Base-by-base conservation (phyloP, 805 yeast species). In the Priceomyces carsonii region DNA sequence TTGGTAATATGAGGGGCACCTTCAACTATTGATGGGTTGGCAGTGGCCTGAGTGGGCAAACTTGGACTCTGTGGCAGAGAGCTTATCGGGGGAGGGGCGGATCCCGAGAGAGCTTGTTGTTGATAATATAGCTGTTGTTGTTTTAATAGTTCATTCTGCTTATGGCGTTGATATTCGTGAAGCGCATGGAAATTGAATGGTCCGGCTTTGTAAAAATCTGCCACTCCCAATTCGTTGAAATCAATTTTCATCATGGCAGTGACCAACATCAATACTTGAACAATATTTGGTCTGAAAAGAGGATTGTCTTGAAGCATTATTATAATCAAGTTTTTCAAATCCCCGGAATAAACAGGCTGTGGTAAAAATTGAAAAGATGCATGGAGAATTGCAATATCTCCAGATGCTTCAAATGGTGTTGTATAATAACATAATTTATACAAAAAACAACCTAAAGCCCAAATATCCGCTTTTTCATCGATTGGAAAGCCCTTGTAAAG, bases 401-500 rank as follows among this genome's bases (percentile, higher is more conserved):
- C 82, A 25, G 88, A 87, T 27, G 84, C 81, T 61, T 91, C 99
- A 59, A 93, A 91, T 1, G 99, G 99, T 1, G 99, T 91, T 1
- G 85, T 90, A 60, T 87, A 91, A 63, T 85, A 91, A 61, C 96
- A 83, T 42, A 91, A 68, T 56, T 91, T 91, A 69, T 86, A 91
- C 33, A 93, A 69, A 43, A 93, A 86, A 20, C 93, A 82, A 8
- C 99, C 99, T 31, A 91, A 65, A 0, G 99, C 99, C 99, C 99
- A 91, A 31, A 91, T 85, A 62, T 91, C 99, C 6, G 91, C 74
- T 59, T 88, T 88, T 51, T 90, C 95, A 59, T 91, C 93, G 26
- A 91, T 85, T 2, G 96, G 93, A 30, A 80, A 65, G 5, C 89
- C 85, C 30, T 88, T 69, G 55, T 83, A 82, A 17, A 90, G 71